A percentile compares a stretch with the other conserved stretches of the same genome.
phyloP scores from a whole-genome alignment of 768 basidiomycete genomes.

The Dioszegia crocea region DNA sequence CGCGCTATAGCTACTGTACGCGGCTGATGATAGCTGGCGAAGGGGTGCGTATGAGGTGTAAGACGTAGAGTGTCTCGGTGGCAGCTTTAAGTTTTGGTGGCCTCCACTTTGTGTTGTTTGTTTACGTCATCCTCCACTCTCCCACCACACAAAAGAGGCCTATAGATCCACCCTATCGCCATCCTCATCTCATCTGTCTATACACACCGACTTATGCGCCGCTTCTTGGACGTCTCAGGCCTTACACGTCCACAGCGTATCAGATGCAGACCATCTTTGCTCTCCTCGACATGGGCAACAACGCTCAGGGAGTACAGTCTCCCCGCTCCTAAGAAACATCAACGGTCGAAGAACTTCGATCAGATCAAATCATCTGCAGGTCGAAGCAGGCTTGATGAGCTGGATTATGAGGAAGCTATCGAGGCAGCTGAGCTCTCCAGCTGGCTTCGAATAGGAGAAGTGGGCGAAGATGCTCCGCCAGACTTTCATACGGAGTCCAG shows the following conservation, averaged over 20 bases:
- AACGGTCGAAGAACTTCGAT: slow-evolving; percentile 2
- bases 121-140: slow-evolving; percentile 6
- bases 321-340: neutral
- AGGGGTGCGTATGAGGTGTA: neutral
- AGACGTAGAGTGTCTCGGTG: neutral
- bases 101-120: neutral
- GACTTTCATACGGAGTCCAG: neutral
- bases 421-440: neutral
- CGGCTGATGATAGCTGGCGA: neutral
- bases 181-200: neutral
- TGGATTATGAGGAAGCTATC: slow-evolving; percentile 3
- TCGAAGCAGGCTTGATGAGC: neutral
- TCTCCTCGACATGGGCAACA: neutral
- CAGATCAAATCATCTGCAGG: neutral
- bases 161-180: neutral
- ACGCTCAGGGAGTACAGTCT: neutral
- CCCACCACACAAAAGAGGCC: neutral
- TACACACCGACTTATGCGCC: slow-evolving; percentile 2
- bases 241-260: slow-evolving; percentile 27
- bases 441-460: too few species aligned
- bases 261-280: slow-evolving; percentile 19
- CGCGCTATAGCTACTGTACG: too few species aligned
- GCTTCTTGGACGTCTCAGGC: slow-evolving; percentile 16
- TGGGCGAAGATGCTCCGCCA: too few species aligned
- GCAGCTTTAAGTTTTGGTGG: too few species aligned